phyloP scores from a whole-genome alignment of 2,329 filamentous ascomycete genomes.

The Colletotrichum filicis region DNA sequence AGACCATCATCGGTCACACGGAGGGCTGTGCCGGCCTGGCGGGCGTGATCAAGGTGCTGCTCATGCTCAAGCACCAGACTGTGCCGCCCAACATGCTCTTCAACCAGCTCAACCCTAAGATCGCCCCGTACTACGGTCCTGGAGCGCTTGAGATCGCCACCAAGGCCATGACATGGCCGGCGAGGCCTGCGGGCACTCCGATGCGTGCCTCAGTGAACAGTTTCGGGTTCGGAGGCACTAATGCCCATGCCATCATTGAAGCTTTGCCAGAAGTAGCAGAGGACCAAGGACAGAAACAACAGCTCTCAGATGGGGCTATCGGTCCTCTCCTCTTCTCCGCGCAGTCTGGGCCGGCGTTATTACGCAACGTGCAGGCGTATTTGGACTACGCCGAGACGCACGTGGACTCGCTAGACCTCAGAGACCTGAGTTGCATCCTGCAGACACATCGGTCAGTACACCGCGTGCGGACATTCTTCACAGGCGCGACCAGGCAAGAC shows the following conservation, averaged over 20 bases:
- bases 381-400: neutral
- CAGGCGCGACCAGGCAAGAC: no score
- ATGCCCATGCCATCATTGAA: constrained; percentile 39
- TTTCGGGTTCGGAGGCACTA: constrained; percentile 58
- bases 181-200: neutral
- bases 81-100: constrained; percentile 46
- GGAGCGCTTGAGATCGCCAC: neutral
- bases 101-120: constrained; percentile 40
- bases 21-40: constrained; percentile 42
- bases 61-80: constrained; percentile 35
- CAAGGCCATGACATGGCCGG: no score
- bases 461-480: no score
- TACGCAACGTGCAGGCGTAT: neutral
- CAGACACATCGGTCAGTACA: no score
- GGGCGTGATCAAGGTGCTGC: constrained; percentile 39
- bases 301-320: constrained; percentile 24
- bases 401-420: neutral
- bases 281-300: no score
- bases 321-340: constrained; percentile 44
- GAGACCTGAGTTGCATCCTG: neutral
- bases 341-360: neutral
- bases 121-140: constrained; percentile 39
- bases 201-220: constrained; percentile 35
- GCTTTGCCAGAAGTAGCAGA: no score
- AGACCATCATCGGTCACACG: constrained; percentile 42